These are phyloP conservation scores for Cenococcum geophilum DNA, from an alignment of 495 filamentous ascomycete genomes.

Conservation along the genomic window DNA sequence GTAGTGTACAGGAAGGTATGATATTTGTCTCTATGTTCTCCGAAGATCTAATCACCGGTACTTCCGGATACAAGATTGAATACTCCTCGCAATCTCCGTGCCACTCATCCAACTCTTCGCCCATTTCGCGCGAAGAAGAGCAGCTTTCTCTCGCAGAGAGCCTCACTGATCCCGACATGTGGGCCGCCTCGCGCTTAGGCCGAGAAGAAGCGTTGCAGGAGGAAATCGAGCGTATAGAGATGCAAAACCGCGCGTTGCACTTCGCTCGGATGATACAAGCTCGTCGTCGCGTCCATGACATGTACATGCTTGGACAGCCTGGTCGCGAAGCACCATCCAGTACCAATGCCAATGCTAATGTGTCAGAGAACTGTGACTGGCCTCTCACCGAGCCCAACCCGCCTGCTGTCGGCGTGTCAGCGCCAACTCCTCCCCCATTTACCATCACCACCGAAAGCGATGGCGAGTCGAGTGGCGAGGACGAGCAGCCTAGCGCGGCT, in stretches of 20 bases:
- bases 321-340: not conserved
- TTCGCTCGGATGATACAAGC: not conserved
- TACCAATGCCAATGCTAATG: not conserved
- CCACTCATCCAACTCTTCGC: slow-evolving; percentile 7
- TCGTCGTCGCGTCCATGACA: slow-evolving; percentile 4
- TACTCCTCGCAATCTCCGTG: slow-evolving; percentile 40
- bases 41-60: slow-evolving; percentile 66
- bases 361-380: slow-evolving; percentile 20
- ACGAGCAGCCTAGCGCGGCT: slow-evolving; percentile 35
- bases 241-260: slow-evolving; percentile 3
- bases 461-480: slow-evolving; percentile 42
- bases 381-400: slow-evolving; percentile 12
- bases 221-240: slow-evolving; percentile 13
- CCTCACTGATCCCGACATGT: slow-evolving; percentile 30
- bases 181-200: slow-evolving; percentile 19
- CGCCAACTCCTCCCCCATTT: slow-evolving; percentile 37
- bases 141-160: slow-evolving; percentile 32
- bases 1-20: slow-evolving; percentile 85
- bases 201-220: slow-evolving; percentile 20
- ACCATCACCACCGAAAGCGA: slow-evolving; percentile 49
- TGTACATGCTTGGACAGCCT: not conserved
- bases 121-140: slow-evolving; percentile 14
- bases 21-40: slow-evolving; percentile 82
- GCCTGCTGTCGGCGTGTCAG: slow-evolving; percentile 19
- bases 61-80: slow-evolving; percentile 69